These are phyloP conservation scores for Dioszegia hungarica DNA, from an alignment of 768 basidiomycete species.

Conservation along the genomic window DNA sequence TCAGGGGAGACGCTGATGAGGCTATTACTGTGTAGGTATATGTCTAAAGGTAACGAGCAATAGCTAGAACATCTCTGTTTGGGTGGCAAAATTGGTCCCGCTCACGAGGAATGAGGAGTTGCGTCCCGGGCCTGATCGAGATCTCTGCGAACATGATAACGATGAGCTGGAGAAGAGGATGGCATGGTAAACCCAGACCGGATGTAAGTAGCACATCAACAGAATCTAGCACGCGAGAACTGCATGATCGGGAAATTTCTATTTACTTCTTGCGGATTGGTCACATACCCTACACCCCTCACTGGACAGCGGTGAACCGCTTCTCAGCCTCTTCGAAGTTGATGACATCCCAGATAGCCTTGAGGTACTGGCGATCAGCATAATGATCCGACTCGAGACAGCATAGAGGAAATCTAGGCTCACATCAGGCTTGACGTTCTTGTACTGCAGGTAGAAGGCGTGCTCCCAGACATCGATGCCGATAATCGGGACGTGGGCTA, in stretches of 20 bases:
- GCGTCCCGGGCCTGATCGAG: too few species aligned
- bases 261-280: too few species aligned
- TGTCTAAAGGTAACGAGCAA: too few species aligned
- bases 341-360: conserved; percentile 91
- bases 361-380: conserved; percentile 68
- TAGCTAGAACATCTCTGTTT: too few species aligned
- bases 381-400: too few species aligned
- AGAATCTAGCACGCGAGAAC: too few species aligned
- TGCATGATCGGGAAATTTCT: too few species aligned
- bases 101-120: too few species aligned
- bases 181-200: too few species aligned
- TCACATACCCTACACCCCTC: not conserved
- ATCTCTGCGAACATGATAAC: too few species aligned
- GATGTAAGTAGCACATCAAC: not conserved
- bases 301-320: conserved; percentile 53
- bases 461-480: conserved; percentile 96
- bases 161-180: too few species aligned
- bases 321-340: conserved; percentile 90
- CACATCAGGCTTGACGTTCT: conserved; percentile 89
- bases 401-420: too few species aligned
- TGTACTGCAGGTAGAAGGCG: conserved; percentile 90
- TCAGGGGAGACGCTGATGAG: not conserved
- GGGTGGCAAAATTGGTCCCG: not conserved
- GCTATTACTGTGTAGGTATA: not conserved
- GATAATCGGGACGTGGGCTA: conserved; percentile 77